Conservation (phyloP, 2,329 filamentous ascomycete species). For the Clathrospora elynae region DNA sequence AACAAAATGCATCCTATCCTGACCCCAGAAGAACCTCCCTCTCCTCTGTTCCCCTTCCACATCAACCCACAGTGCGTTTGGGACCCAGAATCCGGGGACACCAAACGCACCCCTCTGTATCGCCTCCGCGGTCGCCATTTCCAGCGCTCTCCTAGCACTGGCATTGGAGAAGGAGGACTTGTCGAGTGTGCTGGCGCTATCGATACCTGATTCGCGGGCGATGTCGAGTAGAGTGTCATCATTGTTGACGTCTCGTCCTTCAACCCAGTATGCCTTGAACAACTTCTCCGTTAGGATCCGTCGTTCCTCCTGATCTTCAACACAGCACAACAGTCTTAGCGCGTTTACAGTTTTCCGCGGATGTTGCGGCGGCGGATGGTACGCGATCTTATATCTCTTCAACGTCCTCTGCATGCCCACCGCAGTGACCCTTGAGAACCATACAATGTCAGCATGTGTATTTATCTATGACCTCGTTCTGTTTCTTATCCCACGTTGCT, state of each 20-base stretch:
- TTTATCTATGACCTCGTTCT: too few relatives aligned
- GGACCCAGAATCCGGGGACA: constrained; percentile 45
- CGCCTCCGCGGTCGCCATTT: constrained; percentile 33
- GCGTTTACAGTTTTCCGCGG: constrained; percentile 44
- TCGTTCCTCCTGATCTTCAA: constrained; percentile 26
- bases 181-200: constrained; percentile 12
- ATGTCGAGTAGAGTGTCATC: constrained; percentile 29
- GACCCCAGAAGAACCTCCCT: constrained; percentile 44
- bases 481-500: too few relatives aligned
- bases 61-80: constrained; percentile 26
- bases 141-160: constrained; percentile 31
- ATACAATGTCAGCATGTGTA: too few relatives aligned
- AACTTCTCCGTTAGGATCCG: constrained; percentile 28
- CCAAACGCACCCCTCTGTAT: constrained; percentile 44
- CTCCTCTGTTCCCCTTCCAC: constrained; percentile 12
- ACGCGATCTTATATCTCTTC: constrained; percentile 34
- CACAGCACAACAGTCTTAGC: constrained; percentile 35
- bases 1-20: constrained; percentile 47
- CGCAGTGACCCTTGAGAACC: too few relatives aligned
- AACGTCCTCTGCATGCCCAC: constrained; percentile 40
- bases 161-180: constrained; percentile 22
- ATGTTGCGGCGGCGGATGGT: constrained; percentile 41
- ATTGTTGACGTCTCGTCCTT: constrained; percentile 36
- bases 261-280: constrained; percentile 44
- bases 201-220: constrained; percentile 31